Conservation (phyloP, 2,329 filamentous ascomycete species). For the Fusarium sp. region DNA sequence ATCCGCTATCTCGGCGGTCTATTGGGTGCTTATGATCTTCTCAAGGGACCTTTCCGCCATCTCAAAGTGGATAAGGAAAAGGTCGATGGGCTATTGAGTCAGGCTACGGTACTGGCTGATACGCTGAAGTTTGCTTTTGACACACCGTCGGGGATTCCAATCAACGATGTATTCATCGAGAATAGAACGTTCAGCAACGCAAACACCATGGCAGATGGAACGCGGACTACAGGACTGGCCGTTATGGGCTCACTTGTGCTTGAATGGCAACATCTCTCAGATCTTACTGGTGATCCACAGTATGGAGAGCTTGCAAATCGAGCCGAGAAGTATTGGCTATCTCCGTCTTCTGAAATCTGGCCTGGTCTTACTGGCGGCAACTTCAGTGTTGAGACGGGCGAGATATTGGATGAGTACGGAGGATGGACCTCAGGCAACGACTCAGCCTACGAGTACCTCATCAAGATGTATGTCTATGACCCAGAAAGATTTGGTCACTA, state of each 20-base stretch:
- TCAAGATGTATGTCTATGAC: conserved; percentile 77
- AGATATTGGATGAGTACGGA: conserved; percentile 40
- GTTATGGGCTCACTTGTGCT: conserved; percentile 24
- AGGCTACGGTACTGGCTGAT: conserved; percentile 74
- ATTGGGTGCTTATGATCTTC: conserved; percentile 64
- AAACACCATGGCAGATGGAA: not conserved
- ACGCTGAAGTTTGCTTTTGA: conserved; percentile 23
- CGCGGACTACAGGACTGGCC: not conserved
- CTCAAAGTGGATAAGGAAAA: conserved; percentile 59
- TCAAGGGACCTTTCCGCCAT: conserved; percentile 50
- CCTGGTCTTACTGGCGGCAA: conserved; percentile 20
- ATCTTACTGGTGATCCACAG: conserved; percentile 15
- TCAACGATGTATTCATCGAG: conserved; percentile 9
- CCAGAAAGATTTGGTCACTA: conserved; percentile 57
- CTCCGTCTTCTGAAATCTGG: conserved; percentile 22
- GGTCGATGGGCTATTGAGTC: conserved; percentile 63
- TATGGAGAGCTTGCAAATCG: conserved; percentile 13
- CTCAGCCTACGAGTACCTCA: conserved; percentile 71
- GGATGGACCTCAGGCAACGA: conserved; percentile 72
- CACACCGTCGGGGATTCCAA: conserved; percentile 12
- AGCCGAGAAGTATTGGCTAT: conserved; percentile 17
- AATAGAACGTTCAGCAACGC: conserved; percentile 7
- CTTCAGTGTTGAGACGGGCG: conserved; percentile 43
- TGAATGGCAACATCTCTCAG: conserved; percentile 24
- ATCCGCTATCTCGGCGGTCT: conserved; percentile 68